phyloP scores from a whole-genome alignment of 1,284 basidiomycete genomes.

The Neonothopanus nambi region DNA sequence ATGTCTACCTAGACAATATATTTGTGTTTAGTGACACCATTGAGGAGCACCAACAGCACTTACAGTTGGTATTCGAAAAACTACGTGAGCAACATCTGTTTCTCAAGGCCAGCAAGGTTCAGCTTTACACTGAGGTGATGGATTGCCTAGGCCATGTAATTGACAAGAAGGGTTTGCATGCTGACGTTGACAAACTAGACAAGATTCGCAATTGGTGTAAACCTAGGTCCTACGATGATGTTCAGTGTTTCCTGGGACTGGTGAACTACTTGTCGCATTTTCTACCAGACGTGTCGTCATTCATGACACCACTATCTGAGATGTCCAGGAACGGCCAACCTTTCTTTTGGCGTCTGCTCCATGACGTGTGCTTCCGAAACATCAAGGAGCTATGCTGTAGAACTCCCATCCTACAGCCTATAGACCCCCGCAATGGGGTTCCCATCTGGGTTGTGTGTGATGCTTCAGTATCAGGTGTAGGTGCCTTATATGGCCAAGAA shows the following conservation, averaged over 20 bases:
- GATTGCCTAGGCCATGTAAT: conserved; percentile 25
- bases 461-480: no score
- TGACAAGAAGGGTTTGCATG: conserved; percentile 20
- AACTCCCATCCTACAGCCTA: conserved; percentile 4
- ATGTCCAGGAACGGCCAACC: conserved; percentile 18
- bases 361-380: conserved; percentile 9
- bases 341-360: conserved; percentile 14
- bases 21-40: conserved; percentile 25
- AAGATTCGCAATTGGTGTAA: conserved; percentile 24
- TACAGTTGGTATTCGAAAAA: conserved; percentile 20
- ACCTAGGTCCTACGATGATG: conserved; percentile 25
- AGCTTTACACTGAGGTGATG: conserved; percentile 22
- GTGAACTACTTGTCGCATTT: conserved; percentile 32
- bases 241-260: conserved; percentile 33
- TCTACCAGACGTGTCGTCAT: conserved; percentile 27
- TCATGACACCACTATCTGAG: conserved; percentile 19
- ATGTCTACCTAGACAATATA: conserved; percentile 40
- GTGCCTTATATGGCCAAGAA: conserved; percentile 33
- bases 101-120: conserved; percentile 20
- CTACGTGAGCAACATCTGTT: conserved; percentile 23
- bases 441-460: conserved; percentile 30
- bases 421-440: not conserved
- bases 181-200: conserved; percentile 23
- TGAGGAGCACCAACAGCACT: conserved; percentile 27
- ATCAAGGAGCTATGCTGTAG: conserved; percentile 10